These are phyloP conservation scores for Penstemon newberryi DNA, from an alignment of 257 asterid species.

Conservation along the genomic window DNA sequence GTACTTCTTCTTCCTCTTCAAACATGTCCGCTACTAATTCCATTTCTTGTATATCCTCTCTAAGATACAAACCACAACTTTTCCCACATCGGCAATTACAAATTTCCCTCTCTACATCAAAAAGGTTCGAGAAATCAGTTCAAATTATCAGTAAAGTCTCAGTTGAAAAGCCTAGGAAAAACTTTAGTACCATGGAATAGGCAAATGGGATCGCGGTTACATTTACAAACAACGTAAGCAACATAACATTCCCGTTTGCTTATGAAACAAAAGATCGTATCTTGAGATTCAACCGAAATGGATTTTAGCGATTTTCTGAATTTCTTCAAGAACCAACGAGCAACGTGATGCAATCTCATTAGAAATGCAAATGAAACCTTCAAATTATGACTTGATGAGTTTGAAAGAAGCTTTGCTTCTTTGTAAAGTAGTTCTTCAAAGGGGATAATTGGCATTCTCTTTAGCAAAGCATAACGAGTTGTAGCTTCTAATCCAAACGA, in stretches of 20 bases:
- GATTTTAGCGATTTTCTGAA: conserved; percentile 5
- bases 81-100: conserved; percentile 30
- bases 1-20: conserved; percentile 31
- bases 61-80: conserved; percentile 24
- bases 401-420: conserved; percentile 40
- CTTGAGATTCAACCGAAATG: conserved; percentile 23
- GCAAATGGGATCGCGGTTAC: conserved; percentile 36
- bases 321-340: conserved; percentile 35
- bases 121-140: neutral
- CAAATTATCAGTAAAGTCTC: no score
- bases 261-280: conserved; percentile 31
- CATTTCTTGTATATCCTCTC: conserved; percentile 33
- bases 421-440: conserved; percentile 46
- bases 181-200: conserved; percentile 44
- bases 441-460: conserved; percentile 41
- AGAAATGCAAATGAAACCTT: conserved; percentile 37
- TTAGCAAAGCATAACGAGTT: conserved; percentile 35
- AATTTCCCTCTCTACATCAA: conserved; percentile 33
- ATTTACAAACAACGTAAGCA: conserved; percentile 34
- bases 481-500: conserved; percentile 39
- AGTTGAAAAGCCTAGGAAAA: neutral
- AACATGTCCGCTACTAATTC: conserved; percentile 36
- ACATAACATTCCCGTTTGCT: conserved; percentile 46
- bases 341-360: conserved; percentile 35
- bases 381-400: conserved; percentile 9